phyloP scores from a whole-genome alignment of 2,329 filamentous ascomycete genomes.

The Aspergillus sp. region DNA sequence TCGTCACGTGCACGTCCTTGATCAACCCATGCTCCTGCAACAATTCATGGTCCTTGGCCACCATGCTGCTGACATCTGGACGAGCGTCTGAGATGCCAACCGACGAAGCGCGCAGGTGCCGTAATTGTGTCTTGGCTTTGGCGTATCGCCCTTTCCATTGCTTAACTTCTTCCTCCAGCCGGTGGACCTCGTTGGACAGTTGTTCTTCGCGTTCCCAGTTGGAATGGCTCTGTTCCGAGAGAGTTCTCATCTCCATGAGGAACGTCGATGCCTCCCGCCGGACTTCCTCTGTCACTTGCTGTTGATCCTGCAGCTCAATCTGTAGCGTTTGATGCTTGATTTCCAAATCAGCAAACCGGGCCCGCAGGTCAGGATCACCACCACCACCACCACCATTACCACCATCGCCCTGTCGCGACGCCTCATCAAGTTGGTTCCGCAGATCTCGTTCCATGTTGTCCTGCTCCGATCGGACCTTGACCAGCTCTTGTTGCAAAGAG shows the following conservation, averaged over 20 bases:
- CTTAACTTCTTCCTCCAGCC: constrained; percentile 72
- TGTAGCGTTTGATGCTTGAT: constrained; percentile 60
- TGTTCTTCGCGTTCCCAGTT: constrained; percentile 75
- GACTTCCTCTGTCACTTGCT: constrained; percentile 77
- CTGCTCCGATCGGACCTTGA: constrained; percentile 62
- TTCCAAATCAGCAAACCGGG: constrained; percentile 51
- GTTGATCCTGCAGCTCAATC: constrained; percentile 60
- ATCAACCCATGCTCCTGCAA: constrained; percentile 66
- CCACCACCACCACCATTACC: too few species aligned
- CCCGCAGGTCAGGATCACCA: constrained; percentile 50
- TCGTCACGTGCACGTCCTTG: constrained; percentile 86
- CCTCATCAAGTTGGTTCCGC: constrained; percentile 51
- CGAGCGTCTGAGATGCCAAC: constrained; percentile 54
- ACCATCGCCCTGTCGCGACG: constrained; percentile 16
- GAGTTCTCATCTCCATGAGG: constrained; percentile 76
- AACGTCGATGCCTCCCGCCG: constrained; percentile 74
- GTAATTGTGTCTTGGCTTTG: constrained; percentile 76
- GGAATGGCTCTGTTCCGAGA: constrained; percentile 71
- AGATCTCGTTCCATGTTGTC: constrained; percentile 55
- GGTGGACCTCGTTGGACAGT: constrained; percentile 64
- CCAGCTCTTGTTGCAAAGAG: constrained; percentile 70
- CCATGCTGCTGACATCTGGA: constrained; percentile 31
- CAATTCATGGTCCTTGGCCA: constrained; percentile 65
- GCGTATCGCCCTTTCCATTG: constrained; percentile 89
- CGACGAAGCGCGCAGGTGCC: constrained; percentile 71